Evolutionary conservation across 106 monocot genomes (phyloP).

Genomic region (Dendrobium chrysotoxum): DNA sequence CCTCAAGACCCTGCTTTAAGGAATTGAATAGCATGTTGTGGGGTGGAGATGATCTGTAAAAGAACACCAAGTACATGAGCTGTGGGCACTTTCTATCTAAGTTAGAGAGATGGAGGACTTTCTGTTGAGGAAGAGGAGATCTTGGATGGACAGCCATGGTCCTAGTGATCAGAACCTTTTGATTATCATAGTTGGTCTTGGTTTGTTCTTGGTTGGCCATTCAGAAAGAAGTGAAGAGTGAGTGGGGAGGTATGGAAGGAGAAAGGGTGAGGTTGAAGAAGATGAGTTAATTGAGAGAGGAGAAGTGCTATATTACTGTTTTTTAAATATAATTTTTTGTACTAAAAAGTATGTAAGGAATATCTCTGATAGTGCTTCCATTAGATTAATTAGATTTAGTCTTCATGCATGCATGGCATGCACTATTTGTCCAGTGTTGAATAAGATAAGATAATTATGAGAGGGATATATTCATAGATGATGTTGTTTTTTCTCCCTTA

Average conservation of each 20-base stretch:
- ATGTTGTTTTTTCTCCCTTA: no score
- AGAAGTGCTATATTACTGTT: no score
- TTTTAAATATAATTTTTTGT: no score
- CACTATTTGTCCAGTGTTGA: no score
- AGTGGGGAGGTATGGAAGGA: background rate
- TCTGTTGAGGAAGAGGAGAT: background rate
- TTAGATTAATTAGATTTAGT: no score
- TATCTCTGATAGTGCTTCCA: no score
- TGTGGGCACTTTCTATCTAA: conserved; percentile 47
- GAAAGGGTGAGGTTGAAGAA: background rate
- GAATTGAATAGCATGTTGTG: conserved; percentile 8
- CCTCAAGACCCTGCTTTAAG: conserved; percentile 34
- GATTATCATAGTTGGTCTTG: background rate
- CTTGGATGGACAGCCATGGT: conserved; percentile 19
- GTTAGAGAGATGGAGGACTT: conserved; percentile 33
- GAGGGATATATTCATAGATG: no score
- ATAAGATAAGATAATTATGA: no score
- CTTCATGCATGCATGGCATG: no score
- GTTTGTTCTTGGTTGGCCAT: conserved; percentile 1
- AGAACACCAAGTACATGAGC: conserved; percentile 50
- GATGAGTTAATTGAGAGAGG: background rate
- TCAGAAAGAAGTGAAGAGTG: background rate
- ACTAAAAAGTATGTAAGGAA: no score
- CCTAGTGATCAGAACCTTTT: conserved; percentile 24
- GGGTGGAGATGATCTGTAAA: conserved; percentile 27